phyloP scores from a whole-genome alignment of 805 yeast species.

The Cyberlindnera maritima region DNA sequence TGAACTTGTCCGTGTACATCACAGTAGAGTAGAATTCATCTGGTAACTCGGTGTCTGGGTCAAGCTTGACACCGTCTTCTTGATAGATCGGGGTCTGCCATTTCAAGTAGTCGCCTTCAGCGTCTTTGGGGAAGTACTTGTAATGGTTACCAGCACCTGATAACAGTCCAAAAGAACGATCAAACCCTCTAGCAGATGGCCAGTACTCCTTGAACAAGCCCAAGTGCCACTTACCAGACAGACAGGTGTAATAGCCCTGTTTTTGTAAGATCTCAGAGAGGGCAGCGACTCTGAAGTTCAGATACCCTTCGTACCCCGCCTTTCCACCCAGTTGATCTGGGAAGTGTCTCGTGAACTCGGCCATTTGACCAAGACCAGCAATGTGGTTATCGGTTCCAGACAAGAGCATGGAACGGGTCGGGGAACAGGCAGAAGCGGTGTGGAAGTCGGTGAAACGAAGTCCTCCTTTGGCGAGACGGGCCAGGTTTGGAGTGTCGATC shows the following conservation, averaged over 20 bases:
- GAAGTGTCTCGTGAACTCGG: constrained; percentile 37
- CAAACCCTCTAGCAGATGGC: constrained; percentile 50
- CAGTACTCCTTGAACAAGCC: constrained; percentile 47
- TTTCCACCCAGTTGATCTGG: constrained; percentile 41
- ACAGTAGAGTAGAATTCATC: constrained; percentile 47
- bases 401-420: constrained; percentile 58
- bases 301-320: constrained; percentile 56
- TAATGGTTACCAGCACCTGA: constrained; percentile 61
- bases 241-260: constrained; percentile 42
- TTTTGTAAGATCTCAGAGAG: constrained; percentile 50
- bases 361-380: constrained; percentile 61
- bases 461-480: constrained; percentile 43
- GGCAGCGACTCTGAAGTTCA: constrained; percentile 50
- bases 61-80: constrained; percentile 22
- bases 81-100: constrained; percentile 24
- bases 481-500: constrained; percentile 52
- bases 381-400: constrained; percentile 63
- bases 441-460: constrained; percentile 55
- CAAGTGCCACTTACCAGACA: constrained; percentile 63
- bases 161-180: constrained; percentile 45
- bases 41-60: constrained; percentile 32
- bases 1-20: constrained; percentile 41
- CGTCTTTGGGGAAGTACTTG: constrained; percentile 31
- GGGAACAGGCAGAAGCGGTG: constrained; percentile 64
- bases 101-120: constrained; percentile 5